These are phyloP conservation scores for Camptophora hylomeconis DNA, from an alignment of 2,329 filamentous ascomycete species.

Conservation along the genomic window DNA sequence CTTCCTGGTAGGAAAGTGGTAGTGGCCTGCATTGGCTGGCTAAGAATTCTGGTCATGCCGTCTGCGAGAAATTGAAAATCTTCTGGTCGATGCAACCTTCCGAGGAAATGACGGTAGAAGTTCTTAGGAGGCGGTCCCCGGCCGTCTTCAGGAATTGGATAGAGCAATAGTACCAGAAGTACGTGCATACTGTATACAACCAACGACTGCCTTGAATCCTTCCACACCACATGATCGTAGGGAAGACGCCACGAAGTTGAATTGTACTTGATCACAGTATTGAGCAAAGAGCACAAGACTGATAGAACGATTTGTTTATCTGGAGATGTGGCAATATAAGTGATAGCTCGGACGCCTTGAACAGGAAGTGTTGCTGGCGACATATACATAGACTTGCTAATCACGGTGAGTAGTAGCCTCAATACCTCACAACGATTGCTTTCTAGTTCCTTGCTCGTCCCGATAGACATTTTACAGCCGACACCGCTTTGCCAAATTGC, in stretches of 20 bases:
- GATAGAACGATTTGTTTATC: conserved; percentile 90
- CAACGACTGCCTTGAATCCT: conserved; percentile 76
- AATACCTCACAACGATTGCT: conserved; percentile 85
- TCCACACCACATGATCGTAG: conserved; percentile 84
- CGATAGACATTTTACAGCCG: conserved; percentile 79
- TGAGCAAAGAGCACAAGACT: conserved; percentile 79
- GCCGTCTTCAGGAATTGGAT: conserved; percentile 70
- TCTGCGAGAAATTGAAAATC: conserved; percentile 97
- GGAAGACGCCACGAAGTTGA: conserved; percentile 87
- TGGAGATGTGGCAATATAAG: conserved; percentile 73
- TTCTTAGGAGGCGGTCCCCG: conserved; percentile 62
- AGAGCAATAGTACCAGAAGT: conserved; percentile 71
- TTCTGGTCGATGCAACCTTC: conserved; percentile 78
- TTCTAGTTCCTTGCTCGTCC: conserved; percentile 82
- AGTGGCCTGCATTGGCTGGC: conserved; percentile 66
- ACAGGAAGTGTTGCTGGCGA: conserved; percentile 66
- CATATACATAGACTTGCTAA: conserved; percentile 89
- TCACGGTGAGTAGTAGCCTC: conserved; percentile 69
- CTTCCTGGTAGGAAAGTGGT: conserved; percentile 77
- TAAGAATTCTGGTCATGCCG: conserved; percentile 82
- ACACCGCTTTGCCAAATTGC: conserved; percentile 98
- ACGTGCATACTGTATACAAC: conserved; percentile 88
- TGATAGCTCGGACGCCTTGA: conserved; percentile 70
- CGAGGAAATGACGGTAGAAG: conserved; percentile 83
- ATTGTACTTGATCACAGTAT: conserved; percentile 93